Percentiles rank a stretch among this genome's conserved stretches.
These are phyloP conservation scores for Yarrowia osloensis DNA, from an alignment of 805 yeast species.

Conservation along the genomic window DNA sequence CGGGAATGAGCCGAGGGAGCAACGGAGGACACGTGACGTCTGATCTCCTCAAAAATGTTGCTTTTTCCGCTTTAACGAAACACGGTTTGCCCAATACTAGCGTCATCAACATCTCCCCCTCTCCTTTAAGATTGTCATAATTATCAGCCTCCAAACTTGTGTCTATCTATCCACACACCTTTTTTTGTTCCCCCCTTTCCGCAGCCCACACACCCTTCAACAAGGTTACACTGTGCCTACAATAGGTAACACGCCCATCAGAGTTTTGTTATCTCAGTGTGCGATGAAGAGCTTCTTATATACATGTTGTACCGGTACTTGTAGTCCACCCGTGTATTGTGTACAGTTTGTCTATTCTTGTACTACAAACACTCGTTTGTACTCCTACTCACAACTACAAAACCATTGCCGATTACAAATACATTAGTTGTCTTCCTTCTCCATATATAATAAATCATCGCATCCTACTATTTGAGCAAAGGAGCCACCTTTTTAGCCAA, in stretches of 20 bases:
- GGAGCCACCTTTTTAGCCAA: slow-evolving; percentile 31
- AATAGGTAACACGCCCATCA: neutral
- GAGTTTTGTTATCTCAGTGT: neutral
- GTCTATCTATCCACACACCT: neutral
- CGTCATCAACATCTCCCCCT: too few relatives aligned
- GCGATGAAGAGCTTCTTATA: too few relatives aligned
- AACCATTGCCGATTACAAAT: slow-evolving; percentile 8
- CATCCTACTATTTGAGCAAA: slow-evolving; percentile 28
- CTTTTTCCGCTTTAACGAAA: neutral
- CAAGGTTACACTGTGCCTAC: neutral
- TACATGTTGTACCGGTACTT: too few relatives aligned
- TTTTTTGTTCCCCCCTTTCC: neutral
- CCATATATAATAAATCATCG: slow-evolving; percentile 28
- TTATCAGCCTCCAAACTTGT: neutral
- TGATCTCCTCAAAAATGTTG: neutral
- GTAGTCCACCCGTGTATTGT: too few relatives aligned
- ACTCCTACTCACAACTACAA: too few relatives aligned
- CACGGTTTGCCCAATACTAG: neutral
- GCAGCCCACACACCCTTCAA: neutral
- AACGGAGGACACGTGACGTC: neutral
- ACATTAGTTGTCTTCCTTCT: slow-evolving; percentile 30
- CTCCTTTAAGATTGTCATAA: neutral
- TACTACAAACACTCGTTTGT: too few relatives aligned
- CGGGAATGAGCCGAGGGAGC: neutral
- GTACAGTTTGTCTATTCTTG: too few relatives aligned